A percentile compares a stretch with the other conserved stretches of the same genome.
Evolutionary conservation across 2,329 filamentous ascomycete species (phyloP).

Genomic region (Diaporthe sp.): DNA sequence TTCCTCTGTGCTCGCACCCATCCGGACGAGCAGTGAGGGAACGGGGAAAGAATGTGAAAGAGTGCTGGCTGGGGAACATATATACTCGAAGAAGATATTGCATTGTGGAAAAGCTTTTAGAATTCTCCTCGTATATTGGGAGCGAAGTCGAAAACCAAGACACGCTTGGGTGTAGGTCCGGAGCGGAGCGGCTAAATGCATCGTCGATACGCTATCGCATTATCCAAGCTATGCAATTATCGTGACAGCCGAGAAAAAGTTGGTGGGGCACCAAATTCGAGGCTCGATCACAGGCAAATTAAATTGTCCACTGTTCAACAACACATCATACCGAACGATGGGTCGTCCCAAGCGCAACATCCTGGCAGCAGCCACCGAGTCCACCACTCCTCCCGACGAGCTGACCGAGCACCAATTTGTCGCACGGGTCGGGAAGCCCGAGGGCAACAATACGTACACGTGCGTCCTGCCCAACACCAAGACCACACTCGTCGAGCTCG

Average conservation of each 20-base stretch:
- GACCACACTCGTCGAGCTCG: conserved; percentile 82
- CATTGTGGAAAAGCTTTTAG: neutral
- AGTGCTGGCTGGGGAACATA: too few species aligned
- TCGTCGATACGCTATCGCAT: neutral
- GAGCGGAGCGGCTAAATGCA: neutral
- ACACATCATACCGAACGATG: conserved; percentile 60
- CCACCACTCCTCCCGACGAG: conserved; percentile 68
- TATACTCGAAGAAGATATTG: neutral
- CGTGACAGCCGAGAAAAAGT: conserved; percentile 17
- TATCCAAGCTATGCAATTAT: conserved; percentile 8
- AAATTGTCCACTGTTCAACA: neutral
- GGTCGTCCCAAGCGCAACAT: conserved; percentile 81
- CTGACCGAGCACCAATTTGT: conserved; percentile 75
- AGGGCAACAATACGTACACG: conserved; percentile 90
- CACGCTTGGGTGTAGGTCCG: neutral
- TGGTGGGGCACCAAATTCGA: conserved; percentile 28
- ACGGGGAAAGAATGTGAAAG: too few species aligned
- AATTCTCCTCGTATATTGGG: neutral
- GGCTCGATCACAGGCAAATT: conserved; percentile 22
- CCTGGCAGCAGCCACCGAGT: conserved; percentile 81
- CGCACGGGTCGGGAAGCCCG: conserved; percentile 82
- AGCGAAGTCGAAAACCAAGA: too few species aligned
- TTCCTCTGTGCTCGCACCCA: too few species aligned
- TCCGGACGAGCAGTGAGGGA: too few species aligned
- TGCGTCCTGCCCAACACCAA: conserved; percentile 78